Base-by-base conservation (phyloP, 2,329 filamentous ascomycete species). In the Colletotrichum chlorophyti region DNA sequence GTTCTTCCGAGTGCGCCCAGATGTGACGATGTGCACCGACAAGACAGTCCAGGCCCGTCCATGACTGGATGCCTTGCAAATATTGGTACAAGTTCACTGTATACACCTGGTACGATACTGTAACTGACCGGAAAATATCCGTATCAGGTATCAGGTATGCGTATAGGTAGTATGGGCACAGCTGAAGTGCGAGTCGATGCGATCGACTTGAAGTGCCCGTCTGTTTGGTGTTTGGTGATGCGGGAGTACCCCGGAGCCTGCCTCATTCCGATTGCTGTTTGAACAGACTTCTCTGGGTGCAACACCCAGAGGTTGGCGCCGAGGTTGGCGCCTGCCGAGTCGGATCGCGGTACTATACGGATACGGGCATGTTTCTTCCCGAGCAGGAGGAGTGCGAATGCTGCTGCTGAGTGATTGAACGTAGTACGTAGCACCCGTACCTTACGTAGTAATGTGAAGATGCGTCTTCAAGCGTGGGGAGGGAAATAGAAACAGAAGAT, bases 11-110 rank as follows among this genome's bases (percentile, higher is more conserved):
- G 26, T 19, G 17, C 24, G 34, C 17, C 29, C 23, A 8, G 15
- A 26, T 32, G 37, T 24, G 23, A 46, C 47, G 49, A n/a, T 42
- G n/a, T 46, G 35, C 23, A 27, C 41, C 37, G 46, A 19, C 37
- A 43, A 42, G 43, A 14, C 34, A 49, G 42, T 48, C 42, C 37
- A 54, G 55, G 43, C 55, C 51, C 26, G 55, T 27, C 31, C 24
- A 42, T 40, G 31, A n/a, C n/a, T n/a, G n/a, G n/a, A n/a, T n/a
- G n/a, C n/a, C n/a, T n/a, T n/a, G n/a, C n/a, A n/a, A n/a, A n/a
- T n/a, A n/a, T n/a, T n/a, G n/a, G n/a, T n/a, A n/a, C n/a, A n/a
- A n/a, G n/a, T n/a, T n/a, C n/a, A n/a, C n/a, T n/a, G n/a, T n/a
- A n/a, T n/a, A n/a, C n/a, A n/a, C n/a, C n/a, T n/a, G n/a, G n/a